A percentile compares a stretch with the other conserved stretches of the same genome.
These are phyloP conservation scores for Tuber borchii DNA, from an alignment of 495 filamentous ascomycete species.

Conservation along the genomic window DNA sequence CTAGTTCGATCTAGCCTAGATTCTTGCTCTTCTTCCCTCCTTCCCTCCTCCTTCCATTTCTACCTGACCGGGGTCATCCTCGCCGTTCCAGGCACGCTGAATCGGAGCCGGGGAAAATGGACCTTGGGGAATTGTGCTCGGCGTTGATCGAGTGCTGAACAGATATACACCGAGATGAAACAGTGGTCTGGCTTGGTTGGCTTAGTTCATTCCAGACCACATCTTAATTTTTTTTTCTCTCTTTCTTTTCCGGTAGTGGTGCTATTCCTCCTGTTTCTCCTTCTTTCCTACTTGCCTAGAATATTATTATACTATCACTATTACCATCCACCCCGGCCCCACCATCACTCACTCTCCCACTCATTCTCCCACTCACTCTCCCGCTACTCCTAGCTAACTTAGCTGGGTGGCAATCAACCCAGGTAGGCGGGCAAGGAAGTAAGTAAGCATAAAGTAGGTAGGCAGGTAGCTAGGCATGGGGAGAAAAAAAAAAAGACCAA, in stretches of 20 bases:
- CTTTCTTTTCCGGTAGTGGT: background rate
- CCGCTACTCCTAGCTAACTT: background rate
- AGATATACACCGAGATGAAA: background rate
- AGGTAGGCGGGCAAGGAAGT: background rate
- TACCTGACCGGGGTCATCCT: background rate
- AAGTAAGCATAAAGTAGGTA: background rate
- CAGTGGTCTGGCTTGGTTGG: background rate
- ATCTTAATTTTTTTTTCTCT: background rate
- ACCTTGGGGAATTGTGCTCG: background rate
- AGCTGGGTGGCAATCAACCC: background rate
- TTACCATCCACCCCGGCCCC: background rate
- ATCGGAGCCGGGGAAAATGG: background rate
- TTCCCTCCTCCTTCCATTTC: background rate
- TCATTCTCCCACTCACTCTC: background rate
- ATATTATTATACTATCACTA: background rate
- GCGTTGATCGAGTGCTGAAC: background rate
- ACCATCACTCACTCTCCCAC: background rate
- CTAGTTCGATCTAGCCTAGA: background rate
- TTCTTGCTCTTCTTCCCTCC: background rate
- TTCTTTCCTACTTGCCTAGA: background rate
- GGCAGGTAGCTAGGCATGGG: background rate
- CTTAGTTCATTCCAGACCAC: background rate
- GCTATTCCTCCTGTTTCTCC: background rate
- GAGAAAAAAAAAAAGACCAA: background rate
- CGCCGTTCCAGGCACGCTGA: background rate